Base-by-base conservation (phyloP, 2,329 filamentous ascomycete genomes). In the Talaromyces sp. region DNA sequence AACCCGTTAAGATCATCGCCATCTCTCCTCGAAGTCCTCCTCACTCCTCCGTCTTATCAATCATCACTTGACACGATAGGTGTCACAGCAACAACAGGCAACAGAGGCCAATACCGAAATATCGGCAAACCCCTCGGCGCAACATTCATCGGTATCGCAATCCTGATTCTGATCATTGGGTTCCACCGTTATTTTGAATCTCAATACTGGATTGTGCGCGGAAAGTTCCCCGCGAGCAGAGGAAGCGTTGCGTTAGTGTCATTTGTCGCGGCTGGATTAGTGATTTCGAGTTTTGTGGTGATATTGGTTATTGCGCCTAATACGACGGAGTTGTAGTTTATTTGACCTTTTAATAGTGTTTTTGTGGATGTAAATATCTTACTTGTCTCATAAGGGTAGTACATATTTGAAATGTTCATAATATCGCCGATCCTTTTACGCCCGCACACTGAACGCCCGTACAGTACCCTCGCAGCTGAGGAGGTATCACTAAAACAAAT, bases 101-200 rank as follows among this genome's bases (percentile, higher is more conserved):
- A 6, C 52, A 69, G 24, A 70, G 71, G 39, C 37, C 37, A 45
- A 35, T 76, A 86, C 8, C 79, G 82, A 35, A 82, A 82, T 60
- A 78, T 87, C 8, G 85, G 85, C 22, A 87, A 87, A 72, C 85
- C 85, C 0, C 77, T 87, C n/a, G 87, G 87, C 47, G 86, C 86
- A 0, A 89, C 87, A 1, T 89, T 89, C 68, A 81, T 89, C 61
- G 86, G 79, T 2, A 84, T 89, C 45, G 80, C 84, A 3, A 86
- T 89, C 47, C 68, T 89, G 7, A 84, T 89, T 56, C 79, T 89
- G 2, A 72, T 86, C 27, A 80, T 89, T 35, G 87, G 87, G 2
- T 88, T 89, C 69, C 87, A 89, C 71, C 81, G 87, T 50, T 89
- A 88, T 70, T 89, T 89, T 70, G 87, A 89, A 71, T 84, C 84